Percentiles rank a stretch among this genome's conserved stretches.
These are phyloP conservation scores for Lactarius hatsudake DNA, from an alignment of 768 basidiomycete genomes.

Conservation along the genomic window DNA sequence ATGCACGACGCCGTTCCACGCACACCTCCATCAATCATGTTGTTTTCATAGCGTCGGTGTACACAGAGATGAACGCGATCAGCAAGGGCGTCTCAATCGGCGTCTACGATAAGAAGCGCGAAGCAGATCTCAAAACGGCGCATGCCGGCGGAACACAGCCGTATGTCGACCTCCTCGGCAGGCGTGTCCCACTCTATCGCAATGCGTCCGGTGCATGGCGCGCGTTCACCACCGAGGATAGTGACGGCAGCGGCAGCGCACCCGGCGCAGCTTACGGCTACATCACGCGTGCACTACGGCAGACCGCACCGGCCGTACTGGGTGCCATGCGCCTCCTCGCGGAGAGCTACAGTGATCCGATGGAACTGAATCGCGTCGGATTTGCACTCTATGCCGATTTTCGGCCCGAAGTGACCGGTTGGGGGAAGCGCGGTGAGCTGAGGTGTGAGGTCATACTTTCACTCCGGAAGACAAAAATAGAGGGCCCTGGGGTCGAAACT, in stretches of 20 bases:
- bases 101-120: conserved; percentile 57
- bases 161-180: conserved; percentile 83
- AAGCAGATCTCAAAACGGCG: conserved; percentile 53
- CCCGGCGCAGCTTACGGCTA: conserved; percentile 75
- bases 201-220: conserved; percentile 70
- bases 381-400: conserved; percentile 85
- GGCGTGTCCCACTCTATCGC: conserved; percentile 78
- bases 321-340: conserved; percentile 75
- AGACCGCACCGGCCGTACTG: conserved; percentile 72
- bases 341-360: conserved; percentile 47
- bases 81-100: conserved; percentile 84
- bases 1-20: conserved; percentile 13
- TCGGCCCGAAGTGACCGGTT: conserved; percentile 74
- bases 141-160: conserved; percentile 62
- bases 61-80: conserved; percentile 89
- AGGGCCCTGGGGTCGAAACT: background rate
- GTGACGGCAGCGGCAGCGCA: conserved; percentile 42
- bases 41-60: conserved; percentile 69
- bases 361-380: conserved; percentile 62
- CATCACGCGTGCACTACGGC: conserved; percentile 73
- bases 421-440: conserved; percentile 82
- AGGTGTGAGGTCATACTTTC: conserved; percentile 65
- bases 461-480: conserved; percentile 38
- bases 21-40: background rate
- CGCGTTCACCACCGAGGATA: conserved; percentile 58